These are phyloP conservation scores for Pterocarpus santalinus DNA, from an alignment of 306 rosid genomes.

Conservation along the genomic window DNA sequence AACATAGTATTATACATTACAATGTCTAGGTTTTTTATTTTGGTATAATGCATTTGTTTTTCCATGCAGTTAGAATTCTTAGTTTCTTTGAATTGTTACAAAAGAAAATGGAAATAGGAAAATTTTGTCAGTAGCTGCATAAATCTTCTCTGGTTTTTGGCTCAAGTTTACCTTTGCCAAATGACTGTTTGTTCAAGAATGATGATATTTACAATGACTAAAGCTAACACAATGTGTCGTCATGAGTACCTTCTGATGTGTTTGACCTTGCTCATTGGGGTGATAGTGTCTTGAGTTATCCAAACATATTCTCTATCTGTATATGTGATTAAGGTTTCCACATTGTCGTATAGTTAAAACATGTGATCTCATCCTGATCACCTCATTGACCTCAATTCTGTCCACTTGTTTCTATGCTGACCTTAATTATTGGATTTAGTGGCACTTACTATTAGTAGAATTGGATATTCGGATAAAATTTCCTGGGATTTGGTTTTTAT, in stretches of 20 bases:
- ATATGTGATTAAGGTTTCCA: background rate
- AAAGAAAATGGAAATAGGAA: constrained; percentile 20
- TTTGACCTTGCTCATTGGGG: constrained; percentile 15
- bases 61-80: constrained; percentile 20
- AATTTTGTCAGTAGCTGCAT: constrained; percentile 23
- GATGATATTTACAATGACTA: constrained; percentile 19
- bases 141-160: constrained; percentile 7
- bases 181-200: constrained; percentile 5
- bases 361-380: constrained; percentile 2
- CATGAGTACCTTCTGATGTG: constrained; percentile 8
- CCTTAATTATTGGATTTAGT: constrained; percentile 8
- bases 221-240: constrained; percentile 5
- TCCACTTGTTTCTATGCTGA: background rate
- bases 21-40: constrained; percentile 30
- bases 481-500: too few relatives aligned
- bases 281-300: constrained; percentile 5
- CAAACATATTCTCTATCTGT: background rate
- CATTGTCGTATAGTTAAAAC: background rate
- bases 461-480: too few relatives aligned
- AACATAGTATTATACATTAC: constrained; percentile 36
- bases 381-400: background rate
- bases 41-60: constrained; percentile 26
- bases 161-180: background rate
- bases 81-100: constrained; percentile 24
- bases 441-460: background rate